phyloP scores from a whole-genome alignment of 108 stramenopile species.

The Nannochloropsis salina region DNA sequence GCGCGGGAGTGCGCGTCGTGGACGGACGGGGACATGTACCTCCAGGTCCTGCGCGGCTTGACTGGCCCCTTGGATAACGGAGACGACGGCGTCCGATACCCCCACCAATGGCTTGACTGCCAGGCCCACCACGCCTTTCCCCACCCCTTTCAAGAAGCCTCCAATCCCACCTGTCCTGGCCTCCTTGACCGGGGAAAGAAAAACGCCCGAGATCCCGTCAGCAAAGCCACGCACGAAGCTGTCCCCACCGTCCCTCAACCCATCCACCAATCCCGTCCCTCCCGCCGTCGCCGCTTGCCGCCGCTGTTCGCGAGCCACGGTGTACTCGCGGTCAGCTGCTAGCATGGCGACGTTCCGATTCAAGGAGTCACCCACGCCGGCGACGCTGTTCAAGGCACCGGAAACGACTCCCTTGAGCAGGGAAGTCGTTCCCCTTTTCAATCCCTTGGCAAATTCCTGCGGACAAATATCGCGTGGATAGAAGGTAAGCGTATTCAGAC shows the following conservation, averaged over 20 bases:
- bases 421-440: background rate
- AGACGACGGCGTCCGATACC: slow-evolving; percentile 36
- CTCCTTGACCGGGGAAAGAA: slow-evolving; percentile 42
- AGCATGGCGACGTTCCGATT: background rate
- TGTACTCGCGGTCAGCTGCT: slow-evolving; percentile 6
- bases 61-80: slow-evolving; percentile 28
- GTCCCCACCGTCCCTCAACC: slow-evolving; percentile 39
- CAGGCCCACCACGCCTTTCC: slow-evolving; percentile 43
- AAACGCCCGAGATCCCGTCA: slow-evolving; percentile 23
- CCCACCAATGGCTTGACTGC: slow-evolving; percentile 54
- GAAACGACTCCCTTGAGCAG: slow-evolving; percentile 4
- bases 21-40: background rate
- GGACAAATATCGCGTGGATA: background rate
- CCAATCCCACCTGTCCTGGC: slow-evolving; percentile 47
- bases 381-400: background rate
- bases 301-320: background rate
- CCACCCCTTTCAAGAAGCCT: slow-evolving; percentile 51
- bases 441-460: slow-evolving; percentile 21
- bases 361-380: background rate
- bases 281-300: slow-evolving; percentile 24
- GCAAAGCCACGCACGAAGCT: slow-evolving; percentile 21
- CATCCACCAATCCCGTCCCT: slow-evolving; percentile 20
- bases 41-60: slow-evolving; percentile 7
- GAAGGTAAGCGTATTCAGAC: no score
- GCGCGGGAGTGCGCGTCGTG: background rate